Percentiles rank a stretch among this genome's conserved stretches.
Evolutionary conservation across 768 basidiomycete species (phyloP).

Genomic region (Mycena leptocephala): DNA sequence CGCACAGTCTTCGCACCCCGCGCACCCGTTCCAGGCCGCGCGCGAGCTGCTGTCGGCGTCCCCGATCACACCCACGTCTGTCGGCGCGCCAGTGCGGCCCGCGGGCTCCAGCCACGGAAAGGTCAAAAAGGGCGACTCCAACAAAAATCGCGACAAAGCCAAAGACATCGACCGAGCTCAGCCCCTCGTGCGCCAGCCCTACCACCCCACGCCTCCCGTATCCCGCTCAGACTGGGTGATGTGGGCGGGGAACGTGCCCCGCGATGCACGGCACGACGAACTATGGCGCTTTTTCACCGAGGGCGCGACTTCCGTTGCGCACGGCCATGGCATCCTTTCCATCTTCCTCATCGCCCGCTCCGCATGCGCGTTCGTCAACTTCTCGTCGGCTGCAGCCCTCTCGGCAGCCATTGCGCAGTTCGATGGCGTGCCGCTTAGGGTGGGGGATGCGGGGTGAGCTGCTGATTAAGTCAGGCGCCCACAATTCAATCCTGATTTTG

Average conservation of each 20-base stretch:
- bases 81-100: neutral
- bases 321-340: no score
- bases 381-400: constrained; percentile 74
- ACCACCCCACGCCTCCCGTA: constrained; percentile 79
- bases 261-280: no score
- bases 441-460: no score
- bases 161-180: neutral
- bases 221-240: constrained; percentile 77
- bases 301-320: no score
- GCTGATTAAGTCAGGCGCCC: constrained; percentile 53
- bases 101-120: neutral
- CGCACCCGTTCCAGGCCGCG: neutral
- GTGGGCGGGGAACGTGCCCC: no score
- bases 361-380: constrained; percentile 95
- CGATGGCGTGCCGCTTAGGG: no score
- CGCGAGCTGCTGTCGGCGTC: neutral
- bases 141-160: neutral
- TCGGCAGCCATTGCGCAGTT: constrained; percentile 79
- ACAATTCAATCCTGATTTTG: constrained; percentile 58
- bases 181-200: constrained; percentile 62
- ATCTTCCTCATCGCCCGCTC: no score
- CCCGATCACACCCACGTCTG: neutral
- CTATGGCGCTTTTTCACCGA: no score
- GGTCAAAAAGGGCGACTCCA: neutral
- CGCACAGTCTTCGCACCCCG: neutral